Conservation (phyloP, 2,329 filamentous ascomycete genomes). For the Phialemonium atrogriseum region DNA sequence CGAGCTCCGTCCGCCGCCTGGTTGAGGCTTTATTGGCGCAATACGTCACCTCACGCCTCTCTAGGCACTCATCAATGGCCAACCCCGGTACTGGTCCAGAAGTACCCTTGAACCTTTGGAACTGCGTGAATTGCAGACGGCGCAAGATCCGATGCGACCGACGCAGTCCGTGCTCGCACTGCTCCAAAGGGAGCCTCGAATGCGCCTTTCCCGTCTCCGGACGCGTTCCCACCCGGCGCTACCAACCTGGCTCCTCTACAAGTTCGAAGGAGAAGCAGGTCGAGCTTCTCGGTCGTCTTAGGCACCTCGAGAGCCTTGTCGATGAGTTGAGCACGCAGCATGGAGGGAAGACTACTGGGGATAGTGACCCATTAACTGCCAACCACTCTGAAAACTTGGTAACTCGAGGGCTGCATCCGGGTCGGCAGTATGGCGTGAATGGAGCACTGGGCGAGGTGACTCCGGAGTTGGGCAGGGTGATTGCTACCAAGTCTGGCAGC, state of each 20-base stretch:
- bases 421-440: constrained; percentile 10
- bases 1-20: too few species aligned
- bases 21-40: too few species aligned
- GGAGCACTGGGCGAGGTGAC: constrained; percentile 12
- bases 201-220: constrained; percentile 70
- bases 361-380: constrained; percentile 52
- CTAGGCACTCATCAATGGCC: too few species aligned
- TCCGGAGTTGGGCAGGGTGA: constrained; percentile 9
- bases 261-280: constrained; percentile 54
- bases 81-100: too few species aligned
- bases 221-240: constrained; percentile 57
- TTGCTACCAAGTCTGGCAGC: too few species aligned
- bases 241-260: constrained; percentile 54
- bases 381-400: constrained; percentile 30
- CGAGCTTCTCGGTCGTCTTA: constrained; percentile 63
- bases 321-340: constrained; percentile 58
- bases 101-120: constrained; percentile 38
- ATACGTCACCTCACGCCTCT: too few species aligned
- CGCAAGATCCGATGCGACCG: constrained; percentile 65
- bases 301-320: constrained; percentile 69
- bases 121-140: constrained; percentile 38
- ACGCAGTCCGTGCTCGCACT: constrained; percentile 68
- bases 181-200: constrained; percentile 59
- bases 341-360: too few species aligned
- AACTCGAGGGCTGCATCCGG: constrained; percentile 30